A percentile compares a stretch with the other conserved stretches of the same genome.
These are phyloP conservation scores for Hypomyces perniciosus DNA, from an alignment of 2,329 filamentous ascomycete species.

Conservation along the genomic window DNA sequence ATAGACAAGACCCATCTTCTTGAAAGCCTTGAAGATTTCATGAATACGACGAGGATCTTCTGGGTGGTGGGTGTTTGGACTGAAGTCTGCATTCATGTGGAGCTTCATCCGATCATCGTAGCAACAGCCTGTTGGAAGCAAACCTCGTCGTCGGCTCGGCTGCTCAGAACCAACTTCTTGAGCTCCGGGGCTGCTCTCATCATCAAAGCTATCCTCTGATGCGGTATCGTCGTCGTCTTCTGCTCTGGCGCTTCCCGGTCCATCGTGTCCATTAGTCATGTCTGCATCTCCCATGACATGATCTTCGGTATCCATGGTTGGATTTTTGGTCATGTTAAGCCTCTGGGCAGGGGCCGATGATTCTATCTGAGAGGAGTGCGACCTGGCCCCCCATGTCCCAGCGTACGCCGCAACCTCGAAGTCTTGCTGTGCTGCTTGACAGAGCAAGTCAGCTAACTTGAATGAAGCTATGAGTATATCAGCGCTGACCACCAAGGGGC, in stretches of 20 bases:
- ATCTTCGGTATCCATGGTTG: constrained; percentile 38
- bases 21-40: constrained; percentile 86
- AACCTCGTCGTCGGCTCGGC: constrained; percentile 38
- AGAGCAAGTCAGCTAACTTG: background rate
- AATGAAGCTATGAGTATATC: background rate
- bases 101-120: constrained; percentile 96
- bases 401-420: background rate
- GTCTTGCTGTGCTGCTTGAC: background rate
- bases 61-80: constrained; percentile 73
- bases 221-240: constrained; percentile 29
- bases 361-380: background rate
- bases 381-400: background rate
- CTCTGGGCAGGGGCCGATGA: background rate
- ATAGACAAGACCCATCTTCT: constrained; percentile 71
- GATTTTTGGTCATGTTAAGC: constrained; percentile 16
- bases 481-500: background rate
- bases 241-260: constrained; percentile 15
- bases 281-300: constrained; percentile 38
- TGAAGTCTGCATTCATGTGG: constrained; percentile 78
- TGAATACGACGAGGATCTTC: constrained; percentile 91
- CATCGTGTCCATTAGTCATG: constrained; percentile 20
- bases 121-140: constrained; percentile 68
- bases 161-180: constrained; percentile 33
- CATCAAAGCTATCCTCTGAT: constrained; percentile 29
- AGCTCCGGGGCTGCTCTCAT: constrained; percentile 30